Evolutionary conservation across 164 flowering plant species (phyloP), one percentile per base, ranked within the genome.

Genomic region (Magnolia changhungtana): DNA sequence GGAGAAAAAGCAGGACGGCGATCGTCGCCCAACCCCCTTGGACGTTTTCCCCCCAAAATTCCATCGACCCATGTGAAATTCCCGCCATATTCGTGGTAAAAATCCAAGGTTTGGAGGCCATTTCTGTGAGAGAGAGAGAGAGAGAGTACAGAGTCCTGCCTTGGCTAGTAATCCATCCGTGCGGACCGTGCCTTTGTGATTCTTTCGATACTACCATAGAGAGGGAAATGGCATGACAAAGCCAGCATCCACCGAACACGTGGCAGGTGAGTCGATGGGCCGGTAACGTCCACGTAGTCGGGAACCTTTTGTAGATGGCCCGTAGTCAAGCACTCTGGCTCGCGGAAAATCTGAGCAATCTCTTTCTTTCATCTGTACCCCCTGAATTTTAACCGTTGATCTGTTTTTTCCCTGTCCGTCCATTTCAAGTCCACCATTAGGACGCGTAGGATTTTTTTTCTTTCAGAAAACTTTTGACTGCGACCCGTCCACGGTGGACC

Each of bases 11-110:
- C 6, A 88, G 68, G 71, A 82, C 84, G 0, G 80, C 5, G 31
- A 83, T 9, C 18, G 89, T 84, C 8, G 87, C 86, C 79, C 80
- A 85, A 4, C 83, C 83, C 3, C 83, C 83, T 29, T 51, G 65
- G 0, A 69, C 8, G 72, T 78, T 84, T 59, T 77, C 83, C 75
- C 75, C 73, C 85, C 83, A 82, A 50, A 86, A 83, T 10, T 81
- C 84, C 20, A 61, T 68, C 7, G 82, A 66, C 16, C 76, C 77
- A 23, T 23, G n/a, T 11, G 75, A 29, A n/a, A 79, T 74, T 69
- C 70, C 73, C 63, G 50, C 67, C 80, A 72, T 50, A 52, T 74
- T 67, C 67, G 61, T 4, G 49, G 71, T 7, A 9, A n/a, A 2
- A 59, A 69, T 21, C 66, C 50, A 37, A 24, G 50, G 65, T 29